Percentiles rank a stretch among this genome's conserved stretches.
Conservation (phyloP, 2,329 filamentous ascomycete species). For the Fusarium circinatum region DNA sequence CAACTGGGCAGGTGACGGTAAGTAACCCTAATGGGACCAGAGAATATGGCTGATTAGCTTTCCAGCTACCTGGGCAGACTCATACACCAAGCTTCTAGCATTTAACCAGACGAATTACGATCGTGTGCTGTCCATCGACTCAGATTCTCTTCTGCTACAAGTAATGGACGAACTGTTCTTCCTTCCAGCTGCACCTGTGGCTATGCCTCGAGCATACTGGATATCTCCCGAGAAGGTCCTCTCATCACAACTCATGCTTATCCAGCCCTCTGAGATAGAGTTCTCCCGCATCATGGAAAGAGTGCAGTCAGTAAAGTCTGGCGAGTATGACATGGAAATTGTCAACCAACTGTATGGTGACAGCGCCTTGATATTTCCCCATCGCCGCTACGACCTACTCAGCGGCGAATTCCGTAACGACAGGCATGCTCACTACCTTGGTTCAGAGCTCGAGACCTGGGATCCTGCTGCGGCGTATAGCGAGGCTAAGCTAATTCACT, state of each 20-base stretch:
- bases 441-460: constrained; percentile 62
- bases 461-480: constrained; percentile 62
- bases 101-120: constrained; percentile 73
- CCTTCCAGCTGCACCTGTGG: constrained; percentile 67
- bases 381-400: constrained; percentile 69
- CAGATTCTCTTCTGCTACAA: constrained; percentile 70
- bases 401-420: constrained; percentile 69
- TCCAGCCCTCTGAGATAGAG: constrained; percentile 66
- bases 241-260: constrained; percentile 67
- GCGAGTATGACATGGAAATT: constrained; percentile 73
- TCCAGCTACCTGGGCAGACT: constrained; percentile 68
- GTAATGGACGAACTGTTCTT: constrained; percentile 78
- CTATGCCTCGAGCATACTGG: constrained; percentile 80
- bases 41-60: background rate
- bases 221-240: constrained; percentile 64
- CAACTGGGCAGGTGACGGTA: constrained; percentile 49
- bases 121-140: constrained; percentile 63
- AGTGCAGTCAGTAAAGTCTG: constrained; percentile 28
- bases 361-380: constrained; percentile 69
- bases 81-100: constrained; percentile 74
- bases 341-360: constrained; percentile 70
- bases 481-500: constrained; percentile 75
- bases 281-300: constrained; percentile 51
- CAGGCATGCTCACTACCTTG: constrained; percentile 57
- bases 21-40: background rate